Percentiles rank a stretch among this genome's conserved stretches.
These are phyloP conservation scores for Datura wrightii DNA, from an alignment of 257 asterid genomes.

Conservation along the genomic window DNA sequence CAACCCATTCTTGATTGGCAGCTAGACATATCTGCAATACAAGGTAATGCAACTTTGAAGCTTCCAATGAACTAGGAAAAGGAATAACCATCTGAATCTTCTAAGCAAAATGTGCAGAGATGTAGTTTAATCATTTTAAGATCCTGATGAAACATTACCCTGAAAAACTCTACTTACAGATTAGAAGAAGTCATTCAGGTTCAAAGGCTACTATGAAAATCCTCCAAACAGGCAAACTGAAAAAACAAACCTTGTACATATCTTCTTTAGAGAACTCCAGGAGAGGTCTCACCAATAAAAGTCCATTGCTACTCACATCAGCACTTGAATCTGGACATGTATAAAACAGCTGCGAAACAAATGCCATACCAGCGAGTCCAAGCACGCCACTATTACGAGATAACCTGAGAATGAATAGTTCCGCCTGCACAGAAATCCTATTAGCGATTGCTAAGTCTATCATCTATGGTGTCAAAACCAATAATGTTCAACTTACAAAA, in stretches of 20 bases:
- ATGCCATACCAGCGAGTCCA: conserved; percentile 97
- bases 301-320: conserved; percentile 52
- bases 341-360: conserved; percentile 59
- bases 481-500: not conserved
- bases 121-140: not conserved
- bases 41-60: conserved; percentile 9
- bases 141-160: not conserved
- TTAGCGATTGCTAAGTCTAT: conserved; percentile 37
- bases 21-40: conserved; percentile 71
- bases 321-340: conserved; percentile 47
- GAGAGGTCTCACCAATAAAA: conserved; percentile 82
- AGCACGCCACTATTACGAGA: conserved; percentile 91
- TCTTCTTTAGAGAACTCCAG: conserved; percentile 84
- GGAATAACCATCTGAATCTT: not conserved
- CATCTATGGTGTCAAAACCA: not conserved
- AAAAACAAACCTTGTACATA: conserved; percentile 71
- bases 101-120: not conserved
- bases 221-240: not conserved
- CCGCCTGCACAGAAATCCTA: conserved; percentile 62
- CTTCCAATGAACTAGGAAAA: not conserved
- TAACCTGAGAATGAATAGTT: conserved; percentile 80
- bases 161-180: not conserved
- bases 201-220: not conserved
- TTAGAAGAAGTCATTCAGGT: not conserved
- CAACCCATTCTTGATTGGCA: conserved; percentile 82